A percentile compares a stretch with the other conserved stretches of the same genome.
phyloP scores from a whole-genome alignment of 805 yeast species.

The Starmera pachycereana region DNA sequence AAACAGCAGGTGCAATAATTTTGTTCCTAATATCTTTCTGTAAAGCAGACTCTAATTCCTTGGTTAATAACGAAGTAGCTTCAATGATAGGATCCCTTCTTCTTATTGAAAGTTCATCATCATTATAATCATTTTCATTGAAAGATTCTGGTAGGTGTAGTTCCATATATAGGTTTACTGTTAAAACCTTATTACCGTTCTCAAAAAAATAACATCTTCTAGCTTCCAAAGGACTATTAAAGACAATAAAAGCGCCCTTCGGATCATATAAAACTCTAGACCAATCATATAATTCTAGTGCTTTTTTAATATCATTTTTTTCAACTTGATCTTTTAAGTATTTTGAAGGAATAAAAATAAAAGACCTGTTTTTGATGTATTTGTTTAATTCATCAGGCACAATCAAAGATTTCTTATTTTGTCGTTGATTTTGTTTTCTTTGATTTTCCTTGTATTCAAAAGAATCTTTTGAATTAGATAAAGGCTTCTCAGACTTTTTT shows the following conservation, averaged over 20 bases:
- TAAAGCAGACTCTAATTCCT: slow-evolving; percentile 54
- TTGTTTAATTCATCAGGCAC: slow-evolving; percentile 40
- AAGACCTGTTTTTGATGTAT: slow-evolving; percentile 48
- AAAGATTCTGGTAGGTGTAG: slow-evolving; percentile 18
- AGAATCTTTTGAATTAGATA: no score
- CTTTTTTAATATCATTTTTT: slow-evolving; percentile 48
- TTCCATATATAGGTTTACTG: slow-evolving; percentile 46
- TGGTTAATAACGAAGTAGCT: slow-evolving; percentile 45
- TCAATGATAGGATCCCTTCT: slow-evolving; percentile 38
- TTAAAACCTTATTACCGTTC: slow-evolving; percentile 44
- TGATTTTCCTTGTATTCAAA: no score
- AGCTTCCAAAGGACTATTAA: slow-evolving; percentile 49
- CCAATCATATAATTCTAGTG: slow-evolving; percentile 53
- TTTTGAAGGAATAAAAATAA: slow-evolving; percentile 40
- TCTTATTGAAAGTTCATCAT: slow-evolving; percentile 2
- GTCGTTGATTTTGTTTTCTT: no score
- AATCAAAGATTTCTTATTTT: slow-evolving; percentile 2
- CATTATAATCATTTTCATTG: slow-evolving; percentile 10
- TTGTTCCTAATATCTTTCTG: slow-evolving; percentile 67
- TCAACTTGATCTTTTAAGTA: slow-evolving; percentile 30
- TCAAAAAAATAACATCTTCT: slow-evolving; percentile 47
- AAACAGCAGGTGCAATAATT: slow-evolving; percentile 56
- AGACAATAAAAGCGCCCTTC: slow-evolving; percentile 63
- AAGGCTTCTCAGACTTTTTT: no score
- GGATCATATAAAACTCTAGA: slow-evolving; percentile 50